Base-by-base conservation (phyloP, 441 rosid genomes). In the Sinapis alba region DNA sequence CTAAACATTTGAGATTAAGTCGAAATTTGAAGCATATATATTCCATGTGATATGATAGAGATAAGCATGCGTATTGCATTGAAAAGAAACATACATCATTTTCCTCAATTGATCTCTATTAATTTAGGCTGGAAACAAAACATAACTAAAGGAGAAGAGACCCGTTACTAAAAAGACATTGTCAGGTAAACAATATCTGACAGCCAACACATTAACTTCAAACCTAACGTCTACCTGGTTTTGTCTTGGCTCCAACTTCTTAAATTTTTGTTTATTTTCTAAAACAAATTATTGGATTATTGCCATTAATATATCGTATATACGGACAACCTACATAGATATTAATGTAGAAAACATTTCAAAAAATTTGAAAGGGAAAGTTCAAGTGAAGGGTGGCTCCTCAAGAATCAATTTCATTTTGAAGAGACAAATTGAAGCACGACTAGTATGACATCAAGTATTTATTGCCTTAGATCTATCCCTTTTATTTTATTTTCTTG, bases 161-260 rank as follows among this genome's bases (percentile, higher is more conserved):
- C 62, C 74, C 80, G 71, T 71, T 71, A 45, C 80, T 21, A 66
- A 63, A 75, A 72, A 72, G 74, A 76, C 70, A 75, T 80, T 77
- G 79, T 67, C 80, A 76, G 78, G 70, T 72, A 76, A 80, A 62
- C 51, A 36, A 67, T 50, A 71, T 75, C 80, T 76, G 74, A 75
- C 83, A 80, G 41, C 62, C 63, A 75, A 79, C 68, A 76, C 73
- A 80, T 71, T 80, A 36, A 80, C 80, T 76, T 72, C 78, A 80
- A 80, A 82, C 88, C 90, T 81, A 86, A 84, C 90, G 67, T 61
- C 79, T 71, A 73, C 67, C 72, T 79, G 79, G 28, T 74, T 79
- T 57, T 69, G 69, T 65, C 69, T 79, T 74, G 82, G 79, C 68
- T 79, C 79, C 45, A 69, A 74, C 73, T 58, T 69, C 72, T 47